Conservation (phyloP, 1,139 yeast species). For the Magnusiomyces ingens region DNA sequence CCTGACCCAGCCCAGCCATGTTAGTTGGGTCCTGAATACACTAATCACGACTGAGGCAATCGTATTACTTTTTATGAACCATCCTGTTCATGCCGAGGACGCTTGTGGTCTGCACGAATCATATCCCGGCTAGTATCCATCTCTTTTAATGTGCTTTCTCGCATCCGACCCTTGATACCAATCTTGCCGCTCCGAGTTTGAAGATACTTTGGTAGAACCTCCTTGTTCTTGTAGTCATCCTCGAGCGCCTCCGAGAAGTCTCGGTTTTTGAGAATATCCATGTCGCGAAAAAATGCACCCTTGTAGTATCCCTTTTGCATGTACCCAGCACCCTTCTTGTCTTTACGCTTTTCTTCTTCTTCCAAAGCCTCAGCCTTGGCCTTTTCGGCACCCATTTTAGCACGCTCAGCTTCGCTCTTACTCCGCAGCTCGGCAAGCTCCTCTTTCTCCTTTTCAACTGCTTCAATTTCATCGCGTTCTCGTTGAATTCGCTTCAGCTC, state of each 20-base stretch:
- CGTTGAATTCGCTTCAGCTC: conserved; percentile 39
- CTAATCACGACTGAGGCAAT: not conserved
- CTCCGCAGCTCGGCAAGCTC: conserved; percentile 33
- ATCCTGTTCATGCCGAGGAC: not conserved
- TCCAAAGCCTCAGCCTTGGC: conserved; percentile 14
- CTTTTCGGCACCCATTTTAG: conserved; percentile 16
- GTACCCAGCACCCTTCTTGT: conserved; percentile 17
- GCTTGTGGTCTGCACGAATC: not conserved
- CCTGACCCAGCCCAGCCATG: not conserved
- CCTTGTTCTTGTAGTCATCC: conserved; percentile 29
- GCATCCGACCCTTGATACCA: conserved; percentile 28
- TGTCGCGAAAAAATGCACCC: conserved; percentile 36
- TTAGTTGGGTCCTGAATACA: no score
- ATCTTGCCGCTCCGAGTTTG: conserved; percentile 25
- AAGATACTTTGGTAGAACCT: conserved; percentile 28
- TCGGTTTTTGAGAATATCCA: conserved; percentile 28
- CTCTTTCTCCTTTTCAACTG: conserved; percentile 37
- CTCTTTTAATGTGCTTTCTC: conserved; percentile 23
- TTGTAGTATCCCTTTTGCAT: conserved; percentile 31
- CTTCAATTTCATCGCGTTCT: conserved; percentile 37
- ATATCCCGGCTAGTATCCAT: conserved; percentile 26
- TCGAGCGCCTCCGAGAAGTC: conserved; percentile 27
- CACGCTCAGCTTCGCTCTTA: conserved; percentile 31
- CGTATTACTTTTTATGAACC: conserved; percentile 2
- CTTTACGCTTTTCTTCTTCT: conserved; percentile 15